These are phyloP conservation scores for Immersiella caudata DNA, from an alignment of 495 filamentous ascomycete species.

Conservation along the genomic window DNA sequence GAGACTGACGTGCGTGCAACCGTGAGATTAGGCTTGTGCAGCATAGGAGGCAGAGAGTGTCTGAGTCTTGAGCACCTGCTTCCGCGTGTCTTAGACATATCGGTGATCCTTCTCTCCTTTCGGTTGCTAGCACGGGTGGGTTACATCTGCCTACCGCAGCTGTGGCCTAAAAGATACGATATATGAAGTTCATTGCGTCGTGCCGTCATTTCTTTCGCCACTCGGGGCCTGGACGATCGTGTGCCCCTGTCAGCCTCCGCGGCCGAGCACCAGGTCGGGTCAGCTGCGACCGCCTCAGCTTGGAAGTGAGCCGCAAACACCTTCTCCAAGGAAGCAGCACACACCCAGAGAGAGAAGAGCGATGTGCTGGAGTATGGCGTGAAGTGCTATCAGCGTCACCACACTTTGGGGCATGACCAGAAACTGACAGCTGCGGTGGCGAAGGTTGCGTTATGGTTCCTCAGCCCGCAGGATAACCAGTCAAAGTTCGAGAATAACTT, in stretches of 20 bases:
- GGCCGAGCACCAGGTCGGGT: too few relatives aligned
- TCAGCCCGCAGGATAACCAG: too few relatives aligned
- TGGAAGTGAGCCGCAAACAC: too few relatives aligned
- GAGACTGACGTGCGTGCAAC: too few relatives aligned
- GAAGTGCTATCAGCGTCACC: neutral
- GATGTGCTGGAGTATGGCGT: too few relatives aligned
- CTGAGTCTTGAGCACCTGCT: neutral
- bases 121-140: neutral
- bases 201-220: too few relatives aligned
- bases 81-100: slow-evolving; percentile 11
- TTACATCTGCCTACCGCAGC: neutral
- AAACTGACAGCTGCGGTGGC: neutral
- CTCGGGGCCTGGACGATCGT: too few relatives aligned
- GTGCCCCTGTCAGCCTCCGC: too few relatives aligned
- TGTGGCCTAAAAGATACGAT: neutral
- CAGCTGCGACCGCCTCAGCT: too few relatives aligned
- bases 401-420: neutral
- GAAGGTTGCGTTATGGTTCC: too few relatives aligned
- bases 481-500: too few relatives aligned
- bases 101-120: slow-evolving; percentile 2
- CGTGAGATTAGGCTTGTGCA: neutral
- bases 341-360: neutral
- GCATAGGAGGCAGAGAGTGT: neutral
- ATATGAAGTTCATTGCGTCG: neutral
- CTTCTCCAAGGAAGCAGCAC: neutral